Percentiles rank a stretch among this genome's conserved stretches.
These are phyloP conservation scores for Aquilaria malaccensis DNA, from an alignment of 345 rosid genomes.

Conservation along the genomic window DNA sequence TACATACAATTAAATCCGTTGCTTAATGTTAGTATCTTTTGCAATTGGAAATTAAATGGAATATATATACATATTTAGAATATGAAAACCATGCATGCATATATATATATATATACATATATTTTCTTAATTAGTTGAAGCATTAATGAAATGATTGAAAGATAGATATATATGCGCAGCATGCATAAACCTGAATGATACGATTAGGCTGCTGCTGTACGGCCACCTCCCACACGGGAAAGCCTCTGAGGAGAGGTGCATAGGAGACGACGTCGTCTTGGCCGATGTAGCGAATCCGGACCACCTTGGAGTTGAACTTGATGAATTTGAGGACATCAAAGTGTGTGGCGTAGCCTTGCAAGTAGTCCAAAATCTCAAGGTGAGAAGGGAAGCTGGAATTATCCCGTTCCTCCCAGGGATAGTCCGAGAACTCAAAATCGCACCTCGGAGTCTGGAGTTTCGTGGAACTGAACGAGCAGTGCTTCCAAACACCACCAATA, in stretches of 20 bases:
- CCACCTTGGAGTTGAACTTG: constrained; percentile 33
- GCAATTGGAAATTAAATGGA: background rate
- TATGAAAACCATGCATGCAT: background rate
- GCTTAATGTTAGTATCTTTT: too few species aligned
- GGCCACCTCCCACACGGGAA: constrained; percentile 38
- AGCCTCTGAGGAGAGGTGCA: constrained; percentile 16
- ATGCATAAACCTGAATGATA: background rate
- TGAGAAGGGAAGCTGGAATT: constrained; percentile 31
- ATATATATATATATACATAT: too few species aligned
- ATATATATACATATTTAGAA: too few species aligned
- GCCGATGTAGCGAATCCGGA: constrained; percentile 19
- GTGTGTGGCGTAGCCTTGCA: constrained; percentile 27
- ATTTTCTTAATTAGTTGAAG: background rate
- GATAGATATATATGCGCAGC: background rate
- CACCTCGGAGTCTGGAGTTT: constrained; percentile 41
- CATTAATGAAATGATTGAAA: too few species aligned
- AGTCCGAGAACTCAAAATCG: constrained; percentile 36
- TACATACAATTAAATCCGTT: too few species aligned
- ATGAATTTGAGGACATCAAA: constrained; percentile 35
- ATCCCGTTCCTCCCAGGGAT: constrained; percentile 36
- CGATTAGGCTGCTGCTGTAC: constrained; percentile 9
- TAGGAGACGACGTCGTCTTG: background rate
- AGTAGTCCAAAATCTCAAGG: constrained; percentile 29
- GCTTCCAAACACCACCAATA: constrained; percentile 72
- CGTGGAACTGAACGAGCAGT: constrained; percentile 32